Evolutionary conservation across 164 flowering plant genomes (phyloP), one percentile per base, ranked within the genome.

Genomic region (Chloranthus sessilifolius): DNA sequence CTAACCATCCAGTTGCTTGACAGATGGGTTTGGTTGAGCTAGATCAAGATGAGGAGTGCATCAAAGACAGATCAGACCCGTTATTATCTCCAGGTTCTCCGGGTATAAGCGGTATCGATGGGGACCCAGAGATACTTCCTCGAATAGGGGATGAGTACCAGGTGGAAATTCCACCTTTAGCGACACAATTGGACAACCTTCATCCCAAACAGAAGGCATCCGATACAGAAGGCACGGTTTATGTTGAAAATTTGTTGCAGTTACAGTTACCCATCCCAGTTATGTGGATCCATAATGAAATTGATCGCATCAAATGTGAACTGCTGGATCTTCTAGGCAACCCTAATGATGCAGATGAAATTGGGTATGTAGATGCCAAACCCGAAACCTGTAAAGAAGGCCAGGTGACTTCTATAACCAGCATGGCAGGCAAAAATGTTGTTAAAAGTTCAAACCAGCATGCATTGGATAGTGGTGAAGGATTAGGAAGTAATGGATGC

Each of bases 101-200:
- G 43, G 74, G 56, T 26, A 11, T 41, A n/a, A 37, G 14, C 53
- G 77, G 47, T 33, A 41, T 59, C 7, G 68, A 64, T 65, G 81
- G 77, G 39, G 80, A 73, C 2, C 83, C 72, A 20, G 64, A 72
- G 65, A 50, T 72, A 21, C 64, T 23, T 35, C 85, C 95, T 62
- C 83, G 96, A 48, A 65, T 85, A 53, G 96, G 98, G 33, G 66
- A 67, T 30, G 37, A 78, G 43, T 91, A 74, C 63, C 99, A 92
- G 63, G 91, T 60, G 43, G 76, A 88, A 49, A 69, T 88, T 59
- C 95, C 95, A 21, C 42, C 72, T 5, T 30, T 75, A 3, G 15
- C 60, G 19, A 7, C 60, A 22, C 56, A 68, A 41, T 49, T 63
- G 15, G 77, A 64, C 9, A 27, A n/a, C 52, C 20, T 51, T 45